Evolutionary conservation across 225 moss, liverwort and hornwort genomes (phyloP).

Genomic region (Bryum argenteum): DNA sequence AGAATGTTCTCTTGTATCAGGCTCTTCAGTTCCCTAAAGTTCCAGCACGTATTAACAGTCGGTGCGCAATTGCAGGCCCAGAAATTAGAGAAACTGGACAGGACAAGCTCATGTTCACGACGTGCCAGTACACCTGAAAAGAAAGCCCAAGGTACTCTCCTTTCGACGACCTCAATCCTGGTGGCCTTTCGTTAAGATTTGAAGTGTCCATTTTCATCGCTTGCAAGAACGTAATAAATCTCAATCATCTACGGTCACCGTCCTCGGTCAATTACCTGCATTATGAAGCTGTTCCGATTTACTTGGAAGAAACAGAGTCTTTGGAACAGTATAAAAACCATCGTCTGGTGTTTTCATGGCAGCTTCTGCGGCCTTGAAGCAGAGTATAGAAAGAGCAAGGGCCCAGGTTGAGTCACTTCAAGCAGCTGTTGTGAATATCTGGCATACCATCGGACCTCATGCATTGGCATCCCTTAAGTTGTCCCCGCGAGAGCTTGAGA

Average conservation of each 20-base stretch:
- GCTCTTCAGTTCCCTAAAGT: background rate
- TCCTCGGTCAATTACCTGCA: background rate
- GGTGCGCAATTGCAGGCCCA: slow-evolving; percentile 48
- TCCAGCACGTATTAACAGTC: background rate
- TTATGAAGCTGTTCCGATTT: slow-evolving; percentile 3
- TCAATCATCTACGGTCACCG: background rate
- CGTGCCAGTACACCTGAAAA: slow-evolving; percentile 38
- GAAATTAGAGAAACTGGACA: slow-evolving; percentile 60
- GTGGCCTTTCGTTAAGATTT: slow-evolving; percentile 12
- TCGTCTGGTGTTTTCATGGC: slow-evolving; percentile 27
- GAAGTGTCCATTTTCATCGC: background rate
- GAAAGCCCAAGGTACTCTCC: slow-evolving; percentile 51
- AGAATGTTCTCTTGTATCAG: background rate
- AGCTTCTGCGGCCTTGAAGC: slow-evolving; percentile 67
- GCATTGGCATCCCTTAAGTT: slow-evolving; percentile 74
- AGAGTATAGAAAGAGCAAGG: slow-evolving; percentile 71
- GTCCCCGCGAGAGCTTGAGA: slow-evolving; percentile 77
- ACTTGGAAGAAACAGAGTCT: background rate
- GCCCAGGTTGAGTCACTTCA: slow-evolving; percentile 68
- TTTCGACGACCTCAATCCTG: slow-evolving; percentile 14
- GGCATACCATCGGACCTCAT: slow-evolving; percentile 81
- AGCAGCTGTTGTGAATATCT: slow-evolving; percentile 73
- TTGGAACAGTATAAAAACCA: slow-evolving; percentile 1
- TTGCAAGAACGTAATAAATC: background rate
- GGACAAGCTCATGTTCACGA: slow-evolving; percentile 36